A percentile compares a stretch with the other conserved stretches of the same genome.
These are phyloP conservation scores for Amphibolis antarctica DNA, from an alignment of 106 monocot species.

Conservation along the genomic window DNA sequence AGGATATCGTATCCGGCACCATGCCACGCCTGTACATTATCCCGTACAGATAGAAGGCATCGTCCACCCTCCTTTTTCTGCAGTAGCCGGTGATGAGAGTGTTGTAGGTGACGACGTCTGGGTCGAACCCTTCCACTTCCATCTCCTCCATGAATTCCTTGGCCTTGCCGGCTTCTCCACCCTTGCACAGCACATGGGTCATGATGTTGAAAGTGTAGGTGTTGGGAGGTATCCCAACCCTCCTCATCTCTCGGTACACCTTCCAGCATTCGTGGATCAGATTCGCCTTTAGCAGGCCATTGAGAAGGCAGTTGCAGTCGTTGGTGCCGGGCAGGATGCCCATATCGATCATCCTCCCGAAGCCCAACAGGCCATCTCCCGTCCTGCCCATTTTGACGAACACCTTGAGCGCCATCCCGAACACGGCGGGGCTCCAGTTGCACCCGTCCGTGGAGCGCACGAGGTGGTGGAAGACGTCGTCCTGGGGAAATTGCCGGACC, in stretches of 20 bases:
- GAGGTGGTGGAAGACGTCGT: conserved; percentile 33
- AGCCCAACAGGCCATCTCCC: conserved; percentile 24
- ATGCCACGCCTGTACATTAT: conserved; percentile 56
- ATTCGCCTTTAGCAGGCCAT: conserved; percentile 14
- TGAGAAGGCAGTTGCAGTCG: conserved; percentile 48
- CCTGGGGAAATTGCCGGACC: conserved; percentile 11
- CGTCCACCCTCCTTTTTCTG: conserved; percentile 33
- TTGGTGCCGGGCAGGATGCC: conserved; percentile 23
- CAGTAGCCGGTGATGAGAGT: conserved; percentile 70
- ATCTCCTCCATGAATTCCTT: conserved; percentile 66
- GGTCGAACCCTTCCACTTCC: conserved; percentile 57
- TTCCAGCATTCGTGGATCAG: conserved; percentile 40
- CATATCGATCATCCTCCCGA: conserved; percentile 12
- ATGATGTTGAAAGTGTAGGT: conserved; percentile 72
- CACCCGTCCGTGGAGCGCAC: conserved; percentile 12
- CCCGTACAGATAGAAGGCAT: conserved; percentile 39
- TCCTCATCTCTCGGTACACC: conserved; percentile 39
- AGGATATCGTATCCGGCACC: conserved; percentile 59
- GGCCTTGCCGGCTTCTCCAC: conserved; percentile 25
- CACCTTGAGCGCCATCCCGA: conserved; percentile 43
- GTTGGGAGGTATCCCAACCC: conserved; percentile 30
- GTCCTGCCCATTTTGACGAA: conserved; percentile 19
- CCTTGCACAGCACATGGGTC: conserved; percentile 39
- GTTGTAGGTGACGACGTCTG: conserved; percentile 81
- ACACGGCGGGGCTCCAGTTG: conserved; percentile 29